Conservation (phyloP, 164 flowering plant genomes). For the Kingdonia uniflora region DNA sequence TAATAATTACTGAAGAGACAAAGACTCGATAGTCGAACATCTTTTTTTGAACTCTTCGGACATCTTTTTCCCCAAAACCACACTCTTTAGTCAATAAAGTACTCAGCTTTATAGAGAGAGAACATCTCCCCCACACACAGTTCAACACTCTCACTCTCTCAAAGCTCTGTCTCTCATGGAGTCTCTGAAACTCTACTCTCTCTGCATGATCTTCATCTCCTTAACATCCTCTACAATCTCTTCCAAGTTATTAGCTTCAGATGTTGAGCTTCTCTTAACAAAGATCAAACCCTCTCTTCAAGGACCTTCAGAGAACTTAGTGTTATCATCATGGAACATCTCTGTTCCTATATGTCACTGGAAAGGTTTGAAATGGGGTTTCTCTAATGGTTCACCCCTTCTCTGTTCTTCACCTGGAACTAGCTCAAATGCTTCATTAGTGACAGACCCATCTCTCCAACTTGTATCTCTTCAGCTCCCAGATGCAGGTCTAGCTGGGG, state of each 20-base stretch:
- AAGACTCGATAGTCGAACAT: too few relatives aligned
- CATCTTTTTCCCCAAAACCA: too few relatives aligned
- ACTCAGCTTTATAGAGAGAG: too few relatives aligned
- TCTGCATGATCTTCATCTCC: not conserved
- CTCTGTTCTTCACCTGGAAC: conserved; percentile 48
- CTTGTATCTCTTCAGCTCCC: conserved; percentile 77
- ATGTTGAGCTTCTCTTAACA: conserved; percentile 50
- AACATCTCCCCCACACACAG: too few relatives aligned
- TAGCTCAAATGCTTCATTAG: conserved; percentile 42
- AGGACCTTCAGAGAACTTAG: conserved; percentile 48
- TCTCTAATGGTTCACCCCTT: conserved; percentile 51
- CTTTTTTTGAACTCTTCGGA: too few relatives aligned
- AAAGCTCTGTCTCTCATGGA: not conserved
- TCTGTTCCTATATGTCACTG: conserved; percentile 84
- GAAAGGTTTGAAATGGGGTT: conserved; percentile 82
- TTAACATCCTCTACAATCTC: not conserved
- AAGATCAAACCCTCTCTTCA: conserved; percentile 66
- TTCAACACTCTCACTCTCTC: not conserved
- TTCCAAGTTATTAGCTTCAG: conserved; percentile 18
- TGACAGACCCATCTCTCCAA: conserved; percentile 53
- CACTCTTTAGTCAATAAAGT: too few relatives aligned
- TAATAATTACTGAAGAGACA: too few relatives aligned
- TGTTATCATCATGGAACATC: conserved; percentile 75
- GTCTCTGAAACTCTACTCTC: not conserved
- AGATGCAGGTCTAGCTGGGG: conserved; percentile 73